Evolutionary conservation across 495 filamentous ascomycete species (phyloP), one percentile per base, ranked within the genome.

Genomic region (Aspergillus cristatus): DNA sequence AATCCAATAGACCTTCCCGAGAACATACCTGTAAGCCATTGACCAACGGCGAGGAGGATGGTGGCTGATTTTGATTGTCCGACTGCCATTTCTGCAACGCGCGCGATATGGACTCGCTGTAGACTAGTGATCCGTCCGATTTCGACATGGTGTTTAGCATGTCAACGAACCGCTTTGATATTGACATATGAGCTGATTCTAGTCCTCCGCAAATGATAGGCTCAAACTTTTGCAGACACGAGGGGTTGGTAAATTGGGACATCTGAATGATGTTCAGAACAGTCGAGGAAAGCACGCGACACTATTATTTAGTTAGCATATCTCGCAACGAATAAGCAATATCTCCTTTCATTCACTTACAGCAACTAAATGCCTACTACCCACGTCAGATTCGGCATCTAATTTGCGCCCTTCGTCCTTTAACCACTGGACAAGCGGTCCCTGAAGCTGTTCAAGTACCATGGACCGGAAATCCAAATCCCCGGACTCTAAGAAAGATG

Each of bases 101-200:
- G 3, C 42, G 42, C 29, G 60, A 58, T 14, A 85, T 50, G n/a
- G 50, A 40, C 12, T 49, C 36, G 2, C 76, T 65, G 50, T 73
- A 76, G 26, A 60, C 48, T 6, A 76, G 35, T 6, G 37, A 40
- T 6, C 63, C 47, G 40, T 72, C 61, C 24, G 40, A 45, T 1
- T 67, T 74, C 53, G 80, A 81, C 0, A 67, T 76, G 1, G 59
- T 42, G 35, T 75, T 74, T 79, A 79, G 86, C 39, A 77, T 62
- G 5, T 63, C 60, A 16, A 82, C 53, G 18, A 76, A 72, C 3
- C 50, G 43, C 38, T 74, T 77, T 11, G 69, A 65, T 18, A 76
- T 64, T 3, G 51, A 53, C 14, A 63, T 67, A 36, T 82, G 72
- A 7, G 60, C 62, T 28, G 71, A 76, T 30, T 69, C 50, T 7